phyloP scores from a whole-genome alignment of 2,329 filamentous ascomycete species.

The Colletotrichum simmondsii region DNA sequence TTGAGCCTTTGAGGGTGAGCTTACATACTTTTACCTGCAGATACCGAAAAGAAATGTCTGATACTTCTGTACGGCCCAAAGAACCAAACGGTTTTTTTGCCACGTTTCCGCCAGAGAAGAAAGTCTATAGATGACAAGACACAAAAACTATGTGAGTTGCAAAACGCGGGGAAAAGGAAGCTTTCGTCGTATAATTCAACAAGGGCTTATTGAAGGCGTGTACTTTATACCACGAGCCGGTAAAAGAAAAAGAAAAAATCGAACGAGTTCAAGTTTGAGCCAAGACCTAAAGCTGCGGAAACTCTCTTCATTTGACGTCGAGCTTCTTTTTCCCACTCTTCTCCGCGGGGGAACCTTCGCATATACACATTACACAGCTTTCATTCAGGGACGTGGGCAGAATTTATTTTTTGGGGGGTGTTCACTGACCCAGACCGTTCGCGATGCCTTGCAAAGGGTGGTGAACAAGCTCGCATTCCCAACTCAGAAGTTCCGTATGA shows the following conservation, averaged over 20 bases:
- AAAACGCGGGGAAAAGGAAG: constrained; percentile 6
- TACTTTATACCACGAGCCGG: background rate
- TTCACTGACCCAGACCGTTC: background rate
- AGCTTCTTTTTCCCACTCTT: background rate
- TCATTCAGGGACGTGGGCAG: background rate
- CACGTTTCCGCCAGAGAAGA: constrained; percentile 12
- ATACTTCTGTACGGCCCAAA: too few relatives aligned
- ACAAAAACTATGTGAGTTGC: background rate
- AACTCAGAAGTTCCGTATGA: background rate
- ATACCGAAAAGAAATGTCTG: too few relatives aligned
- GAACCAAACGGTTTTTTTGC: background rate
- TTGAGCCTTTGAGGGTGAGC: background rate
- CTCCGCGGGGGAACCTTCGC: background rate
- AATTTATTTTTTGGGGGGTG: background rate
- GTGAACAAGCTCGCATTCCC: background rate
- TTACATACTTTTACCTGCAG: background rate
- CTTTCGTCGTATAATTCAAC: background rate
- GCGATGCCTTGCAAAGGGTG: background rate
- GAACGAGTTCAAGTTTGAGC: background rate
- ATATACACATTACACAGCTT: background rate
- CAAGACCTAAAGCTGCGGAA: background rate
- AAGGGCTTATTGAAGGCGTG: background rate
- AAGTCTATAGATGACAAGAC: background rate
- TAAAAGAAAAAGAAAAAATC: background rate
- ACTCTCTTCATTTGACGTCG: constrained; percentile 1